These are phyloP conservation scores for Lenzites betulinus DNA, from an alignment of 768 basidiomycete species.

Conservation along the genomic window DNA sequence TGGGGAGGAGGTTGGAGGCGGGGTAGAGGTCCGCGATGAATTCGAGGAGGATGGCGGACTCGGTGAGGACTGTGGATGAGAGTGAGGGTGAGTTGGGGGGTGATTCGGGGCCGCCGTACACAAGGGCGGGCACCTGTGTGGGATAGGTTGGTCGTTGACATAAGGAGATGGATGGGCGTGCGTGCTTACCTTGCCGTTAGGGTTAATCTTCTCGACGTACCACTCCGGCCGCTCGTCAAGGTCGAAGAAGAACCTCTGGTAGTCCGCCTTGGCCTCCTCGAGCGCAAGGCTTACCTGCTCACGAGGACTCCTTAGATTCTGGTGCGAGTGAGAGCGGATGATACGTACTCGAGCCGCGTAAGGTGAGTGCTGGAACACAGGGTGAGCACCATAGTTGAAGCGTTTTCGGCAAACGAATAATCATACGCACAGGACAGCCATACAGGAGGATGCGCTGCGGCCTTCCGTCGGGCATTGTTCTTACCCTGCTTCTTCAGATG, in stretches of 20 bases:
- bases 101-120: slow-evolving; percentile 45
- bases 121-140: neutral
- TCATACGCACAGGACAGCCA: neutral
- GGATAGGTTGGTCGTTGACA: neutral
- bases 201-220: slow-evolving; percentile 1
- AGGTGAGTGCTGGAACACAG: neutral
- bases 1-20: slow-evolving; percentile 52
- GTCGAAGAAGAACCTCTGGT: neutral
- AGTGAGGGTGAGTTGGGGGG: slow-evolving; percentile 56
- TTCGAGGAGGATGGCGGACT: slow-evolving; percentile 66
- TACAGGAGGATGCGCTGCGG: neutral
- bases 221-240: slow-evolving; percentile 5
- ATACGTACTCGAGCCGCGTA: neutral
- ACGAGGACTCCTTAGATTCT: too few relatives aligned
- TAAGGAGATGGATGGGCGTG: neutral
- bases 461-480: neutral
- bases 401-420: too few relatives aligned
- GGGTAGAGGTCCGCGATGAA: slow-evolving; percentile 64
- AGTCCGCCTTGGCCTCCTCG: neutral
- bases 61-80: slow-evolving; percentile 58
- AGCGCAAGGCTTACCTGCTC: slow-evolving; percentile 2
- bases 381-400: neutral
- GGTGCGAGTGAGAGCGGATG: neutral
- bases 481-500: too few relatives aligned
- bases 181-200: slow-evolving; percentile 4